Base-by-base conservation (phyloP, 2,329 filamentous ascomycete species). In the Colletotrichum sp. region DNA sequence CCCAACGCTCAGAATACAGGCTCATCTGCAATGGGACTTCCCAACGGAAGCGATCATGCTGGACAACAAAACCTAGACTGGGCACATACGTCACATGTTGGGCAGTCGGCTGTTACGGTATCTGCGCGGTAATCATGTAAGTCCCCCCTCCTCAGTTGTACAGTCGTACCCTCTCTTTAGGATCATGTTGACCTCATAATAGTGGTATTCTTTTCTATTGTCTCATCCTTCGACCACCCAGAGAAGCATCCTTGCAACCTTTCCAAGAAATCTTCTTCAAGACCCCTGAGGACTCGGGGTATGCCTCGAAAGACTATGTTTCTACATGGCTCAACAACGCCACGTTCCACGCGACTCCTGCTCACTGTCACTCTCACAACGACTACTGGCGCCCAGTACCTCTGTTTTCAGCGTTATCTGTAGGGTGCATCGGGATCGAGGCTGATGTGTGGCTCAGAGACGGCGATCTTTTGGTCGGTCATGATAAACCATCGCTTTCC, bases 401-500 rank as follows among this genome's bases (percentile, higher is more conserved):
- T 8, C 16, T 67, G 13, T 67, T 57, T 15, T 39, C 61, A 9
- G 69, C 69, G 21, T 48, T 72, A 24, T 63, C 30, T 5, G 61
- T 24, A 10, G 69, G 61, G 4, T 72, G 69, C 26, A 59, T 30
- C 4, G 69, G 61, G 0, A 59, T 64, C 1, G 39, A 64, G 28
- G 67, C 36, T 10, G 67, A 64, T 26, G 34, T 71, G 9, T 95
- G 92, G 91, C 85, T 91, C 1, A 88, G 88, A 65, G 85, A 89
- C 66, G 81, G 81, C 30, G 36, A 85, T 12, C 86, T 95, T 5
- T 90, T 90, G 39, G 90, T 95, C 57, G 92, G 93, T 4, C 93
- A 95, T 81, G 89, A 89, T 63, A 85, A 83, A n/a, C 87, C 88
- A 3, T 86, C 89, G 0, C 82, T 94, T 21, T 88, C 88, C n/a